These are phyloP conservation scores for Eremothecium sinecaudum DNA, from an alignment of 1,139 yeast species.

Conservation along the genomic window DNA sequence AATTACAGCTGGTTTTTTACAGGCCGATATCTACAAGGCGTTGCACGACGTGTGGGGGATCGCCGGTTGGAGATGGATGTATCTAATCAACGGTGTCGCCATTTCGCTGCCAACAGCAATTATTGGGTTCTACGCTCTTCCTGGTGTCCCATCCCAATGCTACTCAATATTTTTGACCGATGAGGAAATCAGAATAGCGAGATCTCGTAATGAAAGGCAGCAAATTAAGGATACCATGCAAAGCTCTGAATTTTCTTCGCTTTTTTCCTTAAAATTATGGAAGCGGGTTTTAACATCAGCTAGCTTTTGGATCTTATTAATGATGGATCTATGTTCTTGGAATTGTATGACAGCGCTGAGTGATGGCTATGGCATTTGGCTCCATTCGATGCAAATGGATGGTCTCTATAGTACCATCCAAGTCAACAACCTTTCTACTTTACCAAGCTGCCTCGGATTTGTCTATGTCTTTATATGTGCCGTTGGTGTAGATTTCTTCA, in stretches of 20 bases:
- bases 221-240: slow-evolving; percentile 25
- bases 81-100: slow-evolving; percentile 56
- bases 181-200: slow-evolving; percentile 55
- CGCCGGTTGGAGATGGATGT: slow-evolving; percentile 74
- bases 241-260: slow-evolving; percentile 17
- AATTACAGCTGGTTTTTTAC: slow-evolving; percentile 49
- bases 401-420: slow-evolving; percentile 26
- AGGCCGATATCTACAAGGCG: slow-evolving; percentile 43
- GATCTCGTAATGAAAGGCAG: slow-evolving; percentile 42
- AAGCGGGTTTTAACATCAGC: slow-evolving; percentile 27
- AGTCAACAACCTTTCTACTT: slow-evolving; percentile 30
- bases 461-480: slow-evolving; percentile 30
- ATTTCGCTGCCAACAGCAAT: slow-evolving; percentile 48
- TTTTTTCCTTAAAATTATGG: slow-evolving; percentile 27
- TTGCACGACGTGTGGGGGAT: slow-evolving; percentile 47
- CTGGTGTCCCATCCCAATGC: slow-evolving; percentile 56
- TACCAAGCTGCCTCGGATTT: slow-evolving; percentile 33
- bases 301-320: slow-evolving; percentile 29
- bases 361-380: slow-evolving; percentile 34
- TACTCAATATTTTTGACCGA: slow-evolving; percentile 45
- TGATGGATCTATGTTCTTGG: slow-evolving; percentile 32
- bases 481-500: slow-evolving; percentile 30
- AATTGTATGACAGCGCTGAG: slow-evolving; percentile 32
- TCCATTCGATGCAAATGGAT: slow-evolving; percentile 25
- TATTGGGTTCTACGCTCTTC: slow-evolving; percentile 51